A percentile compares a stretch with the other conserved stretches of the same genome.
Conservation (phyloP, 164 flowering plant genomes). For the Echeveria elegans region DNA sequence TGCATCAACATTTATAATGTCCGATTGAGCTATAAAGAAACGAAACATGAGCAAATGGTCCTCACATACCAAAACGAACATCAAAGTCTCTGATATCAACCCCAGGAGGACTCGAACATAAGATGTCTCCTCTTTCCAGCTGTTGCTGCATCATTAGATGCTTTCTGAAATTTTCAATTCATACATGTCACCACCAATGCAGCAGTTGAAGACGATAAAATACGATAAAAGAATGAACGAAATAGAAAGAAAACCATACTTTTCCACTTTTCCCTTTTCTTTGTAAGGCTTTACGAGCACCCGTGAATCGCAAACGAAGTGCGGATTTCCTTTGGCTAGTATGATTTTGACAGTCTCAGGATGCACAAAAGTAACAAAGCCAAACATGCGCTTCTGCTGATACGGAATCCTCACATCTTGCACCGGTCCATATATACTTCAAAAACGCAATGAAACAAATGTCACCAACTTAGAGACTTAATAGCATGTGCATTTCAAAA, state of each 20-base stretch:
- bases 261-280: slow-evolving; percentile 94
- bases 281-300: slow-evolving; percentile 98
- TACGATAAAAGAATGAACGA: not conserved
- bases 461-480: not conserved
- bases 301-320: slow-evolving; percentile 92
- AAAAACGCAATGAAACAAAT: slow-evolving; percentile 15
- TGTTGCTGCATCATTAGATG: slow-evolving; percentile 50
- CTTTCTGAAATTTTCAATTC: slow-evolving; percentile 39
- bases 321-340: slow-evolving; percentile 92
- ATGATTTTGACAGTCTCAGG: slow-evolving; percentile 92
- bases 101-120: slow-evolving; percentile 32
- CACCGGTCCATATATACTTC: slow-evolving; percentile 90
- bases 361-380: slow-evolving; percentile 83
- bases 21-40: not conserved
- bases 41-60: not conserved
- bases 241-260: slow-evolving; percentile 30
- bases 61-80: slow-evolving; percentile 30
- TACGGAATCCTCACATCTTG: slow-evolving; percentile 97
- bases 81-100: slow-evolving; percentile 40
- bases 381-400: slow-evolving; percentile 98
- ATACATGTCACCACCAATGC: not conserved
- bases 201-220: not conserved
- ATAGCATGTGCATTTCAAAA: slow-evolving; percentile 3
- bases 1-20: not conserved
- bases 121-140: slow-evolving; percentile 39